Evolutionary conservation across 441 rosid species (phyloP).

Genomic region (Brassica hybrid): DNA sequence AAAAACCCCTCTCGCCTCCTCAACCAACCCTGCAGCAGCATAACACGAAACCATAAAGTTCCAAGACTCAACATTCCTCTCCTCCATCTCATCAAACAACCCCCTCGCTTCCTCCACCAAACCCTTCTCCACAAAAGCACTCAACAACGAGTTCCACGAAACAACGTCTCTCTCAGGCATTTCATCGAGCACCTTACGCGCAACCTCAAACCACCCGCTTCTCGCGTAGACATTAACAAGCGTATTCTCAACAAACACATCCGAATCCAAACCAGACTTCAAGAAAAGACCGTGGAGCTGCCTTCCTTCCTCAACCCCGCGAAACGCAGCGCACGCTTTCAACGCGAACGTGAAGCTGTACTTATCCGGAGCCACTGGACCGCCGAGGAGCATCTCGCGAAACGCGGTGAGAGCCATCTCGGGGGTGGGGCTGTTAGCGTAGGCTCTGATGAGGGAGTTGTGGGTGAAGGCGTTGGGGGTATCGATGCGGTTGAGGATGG

Average conservation of each 20-base stretch:
- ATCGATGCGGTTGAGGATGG: constrained; percentile 46
- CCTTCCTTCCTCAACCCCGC: constrained; percentile 50
- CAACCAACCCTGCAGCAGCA: constrained; percentile 43
- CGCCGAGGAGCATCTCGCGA: constrained; percentile 46
- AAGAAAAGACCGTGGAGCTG: constrained; percentile 49
- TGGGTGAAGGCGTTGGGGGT: constrained; percentile 49
- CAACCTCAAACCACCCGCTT: constrained; percentile 43
- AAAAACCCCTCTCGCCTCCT: constrained; percentile 51
- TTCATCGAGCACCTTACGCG: constrained; percentile 51
- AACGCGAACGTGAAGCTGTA: constrained; percentile 52
- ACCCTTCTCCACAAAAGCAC: constrained; percentile 43
- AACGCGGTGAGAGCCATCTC: constrained; percentile 44
- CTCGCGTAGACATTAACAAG: constrained; percentile 46
- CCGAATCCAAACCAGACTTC: constrained; percentile 43
- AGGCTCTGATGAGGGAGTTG: constrained; percentile 52
- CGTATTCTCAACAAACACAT: constrained; percentile 49
- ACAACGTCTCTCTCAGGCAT: constrained; percentile 55
- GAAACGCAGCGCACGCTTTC: constrained; percentile 53
- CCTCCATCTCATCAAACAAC: constrained; percentile 49
- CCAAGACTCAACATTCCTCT: constrained; percentile 57
- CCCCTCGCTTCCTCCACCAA: constrained; percentile 20
- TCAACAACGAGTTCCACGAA: constrained; percentile 58
- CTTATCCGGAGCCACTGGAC: constrained; percentile 47
- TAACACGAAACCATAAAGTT: constrained; percentile 59
- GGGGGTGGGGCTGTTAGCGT: constrained; percentile 48